Evolutionary conservation across 352 stramenopile species (phyloP), one percentile per base, ranked within the genome.

Genomic region (Pythium brachiatum): DNA sequence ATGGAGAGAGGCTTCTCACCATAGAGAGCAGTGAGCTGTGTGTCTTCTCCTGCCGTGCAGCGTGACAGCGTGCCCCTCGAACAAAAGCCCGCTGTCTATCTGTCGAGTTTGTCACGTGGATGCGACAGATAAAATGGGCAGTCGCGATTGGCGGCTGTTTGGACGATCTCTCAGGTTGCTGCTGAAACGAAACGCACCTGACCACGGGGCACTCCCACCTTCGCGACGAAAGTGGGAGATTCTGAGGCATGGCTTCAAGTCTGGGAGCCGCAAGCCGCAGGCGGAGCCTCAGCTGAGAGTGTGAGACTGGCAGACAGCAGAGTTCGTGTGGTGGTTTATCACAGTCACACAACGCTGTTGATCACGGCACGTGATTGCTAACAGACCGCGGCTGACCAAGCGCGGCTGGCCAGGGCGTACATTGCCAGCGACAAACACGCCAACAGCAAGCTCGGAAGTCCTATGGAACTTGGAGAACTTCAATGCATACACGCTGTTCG

Each of bases 111-210:
- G 41, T 48, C 41, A 48, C 41, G 41, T 27, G n/a, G 41, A 27
- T 11, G n/a, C 18, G 13, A 21, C 18, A 3, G 41, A 48, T 48
- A 48, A 48, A 48, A 48, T 48, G 41, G 41, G n/a, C 41, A 48
- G 20, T 48, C 41, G 20, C 41, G 41, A 48, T 48, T 48, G 41
- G 41, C 39, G 39, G 39, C 39, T 46, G 39, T 46, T 16, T 12
- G 4, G 15, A 3, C 13, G 6, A n/a, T 48, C 41, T 48, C 41
- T 48, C 15, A 48, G n/a, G 18, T 48, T 27, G 5, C 20, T n/a
- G 41, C 41, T 48, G 41, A 48, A 48, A 48, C 41, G 41, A 48
- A 48, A 48, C 9, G 41, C 41, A 48, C 8, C 41, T 48, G 41
- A 25, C 7, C n/a, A 27, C 15, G 15, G 18, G 20, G 41, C 7